Percentiles rank a stretch among this genome's conserved stretches.
Evolutionary conservation across 78 protist species (phyloP).

Genomic region (Dictyostelium brefeldianum): DNA sequence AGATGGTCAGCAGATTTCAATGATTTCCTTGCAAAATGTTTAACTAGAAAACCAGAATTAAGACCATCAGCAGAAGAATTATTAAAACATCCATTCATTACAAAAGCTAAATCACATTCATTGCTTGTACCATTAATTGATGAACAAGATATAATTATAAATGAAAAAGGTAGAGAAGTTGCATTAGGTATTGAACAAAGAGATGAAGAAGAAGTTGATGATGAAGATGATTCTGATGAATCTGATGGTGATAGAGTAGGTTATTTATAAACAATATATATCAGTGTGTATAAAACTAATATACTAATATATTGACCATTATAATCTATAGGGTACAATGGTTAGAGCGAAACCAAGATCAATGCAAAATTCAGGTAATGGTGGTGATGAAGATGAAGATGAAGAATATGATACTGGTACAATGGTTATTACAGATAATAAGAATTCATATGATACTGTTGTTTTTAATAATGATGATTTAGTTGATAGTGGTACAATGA

Average conservation of each 20-base stretch:
- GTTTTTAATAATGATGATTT: constrained; percentile 56
- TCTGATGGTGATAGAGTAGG: constrained; percentile 22
- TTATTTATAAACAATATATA: no score
- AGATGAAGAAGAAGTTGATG: constrained; percentile 68
- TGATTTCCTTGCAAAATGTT: constrained; percentile 89
- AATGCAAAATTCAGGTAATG: constrained; percentile 3
- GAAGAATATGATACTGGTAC: constrained; percentile 81
- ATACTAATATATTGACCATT: background rate
- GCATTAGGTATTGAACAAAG: constrained; percentile 78
- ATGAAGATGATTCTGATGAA: constrained; percentile 33
- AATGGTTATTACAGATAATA: constrained; percentile 78
- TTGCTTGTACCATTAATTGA: constrained; percentile 68
- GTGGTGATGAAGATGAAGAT: constrained; percentile 45
- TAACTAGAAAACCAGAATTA: constrained; percentile 85
- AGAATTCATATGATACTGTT: constrained; percentile 56
- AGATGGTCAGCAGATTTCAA: constrained; percentile 73
- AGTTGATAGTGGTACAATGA: constrained; percentile 64
- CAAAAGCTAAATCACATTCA: constrained; percentile 36
- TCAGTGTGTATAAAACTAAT: background rate
- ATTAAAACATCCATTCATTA: constrained; percentile 76
- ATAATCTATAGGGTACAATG: background rate
- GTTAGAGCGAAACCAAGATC: constrained; percentile 40
- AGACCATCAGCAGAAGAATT: constrained; percentile 89
- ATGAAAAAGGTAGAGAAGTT: constrained; percentile 79
- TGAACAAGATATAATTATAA: constrained; percentile 72